Evolutionary conservation across 768 basidiomycete genomes (phyloP).

Genomic region (Mycena capillaripes): DNA sequence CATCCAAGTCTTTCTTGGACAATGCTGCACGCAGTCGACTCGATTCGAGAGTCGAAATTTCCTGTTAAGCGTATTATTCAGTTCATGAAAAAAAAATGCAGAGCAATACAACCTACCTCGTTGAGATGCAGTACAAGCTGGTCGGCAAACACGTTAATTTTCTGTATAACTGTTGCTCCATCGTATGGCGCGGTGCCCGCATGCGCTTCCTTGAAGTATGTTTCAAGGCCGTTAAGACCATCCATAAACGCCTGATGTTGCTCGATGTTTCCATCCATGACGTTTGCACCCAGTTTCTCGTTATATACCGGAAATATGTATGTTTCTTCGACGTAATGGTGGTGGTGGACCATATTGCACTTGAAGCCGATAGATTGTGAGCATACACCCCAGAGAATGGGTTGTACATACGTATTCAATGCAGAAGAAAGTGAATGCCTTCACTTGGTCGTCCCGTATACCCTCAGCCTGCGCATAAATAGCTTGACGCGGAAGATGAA

Average conservation of each 20-base stretch:
- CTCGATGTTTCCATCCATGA: slow-evolving; percentile 43
- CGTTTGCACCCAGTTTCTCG: slow-evolving; percentile 41
- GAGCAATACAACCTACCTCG: slow-evolving; percentile 34
- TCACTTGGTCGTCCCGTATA: slow-evolving; percentile 42
- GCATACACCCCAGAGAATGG: too few species aligned
- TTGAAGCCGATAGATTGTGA: slow-evolving; percentile 6
- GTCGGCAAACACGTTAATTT: slow-evolving; percentile 45
- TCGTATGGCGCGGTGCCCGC: slow-evolving; percentile 71
- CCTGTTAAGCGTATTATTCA: slow-evolving; percentile 37
- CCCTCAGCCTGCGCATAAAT: slow-evolving; percentile 42
- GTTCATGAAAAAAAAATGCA: too few species aligned
- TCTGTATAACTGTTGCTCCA: slow-evolving; percentile 36
- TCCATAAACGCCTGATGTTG: slow-evolving; percentile 46
- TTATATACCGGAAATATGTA: slow-evolving; percentile 44
- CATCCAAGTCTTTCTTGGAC: slow-evolving; percentile 42
- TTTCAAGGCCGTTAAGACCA: slow-evolving; percentile 40
- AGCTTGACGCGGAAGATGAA: too few species aligned
- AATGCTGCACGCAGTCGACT: slow-evolving; percentile 41
- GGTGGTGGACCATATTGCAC: slow-evolving; percentile 45
- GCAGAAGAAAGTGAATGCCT: slow-evolving; percentile 45
- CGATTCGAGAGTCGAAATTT: slow-evolving; percentile 44
- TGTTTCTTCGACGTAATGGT: slow-evolving; percentile 48
- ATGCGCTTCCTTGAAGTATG: slow-evolving; percentile 67
- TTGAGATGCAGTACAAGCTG: slow-evolving; percentile 44
- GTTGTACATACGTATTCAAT: slow-evolving; percentile 39